These are phyloP conservation scores for Nelumbo lutea DNA, from an alignment of 164 flowering plant species.

Conservation along the genomic window DNA sequence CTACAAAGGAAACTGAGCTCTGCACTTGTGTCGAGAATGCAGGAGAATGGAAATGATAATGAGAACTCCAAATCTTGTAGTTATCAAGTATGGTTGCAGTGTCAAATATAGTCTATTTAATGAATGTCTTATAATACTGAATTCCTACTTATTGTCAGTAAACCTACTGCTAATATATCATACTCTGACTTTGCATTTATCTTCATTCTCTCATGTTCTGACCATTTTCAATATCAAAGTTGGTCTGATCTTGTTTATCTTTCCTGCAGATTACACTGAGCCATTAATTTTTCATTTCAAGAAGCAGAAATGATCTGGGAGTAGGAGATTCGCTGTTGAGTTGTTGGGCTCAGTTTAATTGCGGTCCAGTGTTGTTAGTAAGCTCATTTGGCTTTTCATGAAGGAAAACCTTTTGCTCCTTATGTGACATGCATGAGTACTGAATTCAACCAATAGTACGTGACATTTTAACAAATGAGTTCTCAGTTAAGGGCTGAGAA, in stretches of 20 bases:
- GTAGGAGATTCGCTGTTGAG: not conserved
- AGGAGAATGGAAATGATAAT: no score
- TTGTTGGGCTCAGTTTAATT: not conserved
- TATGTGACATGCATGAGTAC: not conserved
- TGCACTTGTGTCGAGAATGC: no score
- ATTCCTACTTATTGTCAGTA: no score
- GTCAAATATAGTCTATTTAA: no score
- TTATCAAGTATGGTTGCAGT: no score
- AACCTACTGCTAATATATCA: no score
- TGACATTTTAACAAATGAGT: not conserved
- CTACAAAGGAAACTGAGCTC: no score
- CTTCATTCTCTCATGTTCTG: not conserved
- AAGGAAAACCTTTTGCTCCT: not conserved
- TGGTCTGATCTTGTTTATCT: conserved; percentile 4
- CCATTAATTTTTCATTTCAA: not conserved
- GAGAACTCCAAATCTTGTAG: no score
- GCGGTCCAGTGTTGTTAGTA: not conserved
- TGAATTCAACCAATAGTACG: not conserved
- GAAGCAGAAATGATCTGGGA: not conserved
- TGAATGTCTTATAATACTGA: no score
- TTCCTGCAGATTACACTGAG: not conserved
- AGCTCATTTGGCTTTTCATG: not conserved
- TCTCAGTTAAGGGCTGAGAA: not conserved
- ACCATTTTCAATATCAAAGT: not conserved
- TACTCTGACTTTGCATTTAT: not conserved